These are phyloP conservation scores for Tylopilus cervinicoccineus DNA, from an alignment of 768 basidiomycete genomes.

Conservation along the genomic window DNA sequence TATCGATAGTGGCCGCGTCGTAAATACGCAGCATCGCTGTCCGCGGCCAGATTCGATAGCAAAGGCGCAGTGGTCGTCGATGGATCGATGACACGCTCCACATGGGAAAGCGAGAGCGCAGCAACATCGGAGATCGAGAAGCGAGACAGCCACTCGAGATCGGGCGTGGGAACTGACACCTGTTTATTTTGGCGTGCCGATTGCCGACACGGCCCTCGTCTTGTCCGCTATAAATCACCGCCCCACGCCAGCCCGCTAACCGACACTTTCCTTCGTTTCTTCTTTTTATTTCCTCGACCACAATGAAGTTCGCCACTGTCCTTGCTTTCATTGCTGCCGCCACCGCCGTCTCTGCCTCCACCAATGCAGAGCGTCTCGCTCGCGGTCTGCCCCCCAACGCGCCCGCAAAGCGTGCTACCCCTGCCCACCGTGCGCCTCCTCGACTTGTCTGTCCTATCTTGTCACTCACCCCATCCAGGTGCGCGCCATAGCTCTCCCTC, in stretches of 20 bases:
- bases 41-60: no score
- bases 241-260: neutral
- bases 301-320: constrained; percentile 28
- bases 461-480: constrained; percentile 20
- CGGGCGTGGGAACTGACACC: constrained; percentile 1
- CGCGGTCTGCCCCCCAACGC: constrained; percentile 49
- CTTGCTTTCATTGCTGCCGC: constrained; percentile 38
- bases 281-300: neutral
- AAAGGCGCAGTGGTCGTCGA: no score
- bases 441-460: neutral
- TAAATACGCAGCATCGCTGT: no score
- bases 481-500: constrained; percentile 39
- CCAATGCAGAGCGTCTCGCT: constrained; percentile 51
- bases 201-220: constrained; percentile 17
- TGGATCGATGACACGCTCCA: neutral
- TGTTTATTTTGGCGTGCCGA: constrained; percentile 2
- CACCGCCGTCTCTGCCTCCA: constrained; percentile 39
- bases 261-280: neutral
- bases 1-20: no score
- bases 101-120: no score
- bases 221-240: constrained; percentile 9
- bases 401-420: constrained; percentile 36
- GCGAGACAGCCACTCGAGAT: no score
- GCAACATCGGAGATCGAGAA: no score
- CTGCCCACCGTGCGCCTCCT: constrained; percentile 29